phyloP scores from a whole-genome alignment of 352 stramenopile species.

The Blastocystis sp. region DNA sequence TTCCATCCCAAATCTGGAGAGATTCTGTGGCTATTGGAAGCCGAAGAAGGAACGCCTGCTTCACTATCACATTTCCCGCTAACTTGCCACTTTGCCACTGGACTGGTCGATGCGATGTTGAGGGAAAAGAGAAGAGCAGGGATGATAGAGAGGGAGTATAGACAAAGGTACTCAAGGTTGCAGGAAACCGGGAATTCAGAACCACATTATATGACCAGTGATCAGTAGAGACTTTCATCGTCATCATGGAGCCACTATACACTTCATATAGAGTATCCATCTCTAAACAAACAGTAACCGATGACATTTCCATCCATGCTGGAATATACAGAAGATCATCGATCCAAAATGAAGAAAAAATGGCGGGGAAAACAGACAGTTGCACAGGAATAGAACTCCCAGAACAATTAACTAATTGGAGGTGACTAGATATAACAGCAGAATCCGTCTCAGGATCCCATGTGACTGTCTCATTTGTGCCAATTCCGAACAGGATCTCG shows the following conservation, averaged over 20 bases:
- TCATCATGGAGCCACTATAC: background rate
- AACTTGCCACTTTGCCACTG: background rate
- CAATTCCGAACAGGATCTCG: slow-evolving; percentile 10
- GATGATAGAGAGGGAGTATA: background rate
- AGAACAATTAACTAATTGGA: background rate
- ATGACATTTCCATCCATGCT: background rate
- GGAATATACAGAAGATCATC: background rate
- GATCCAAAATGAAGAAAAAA: background rate
- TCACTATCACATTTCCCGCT: background rate
- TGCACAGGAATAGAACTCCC: background rate
- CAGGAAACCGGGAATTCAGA: background rate
- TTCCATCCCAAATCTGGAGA: background rate
- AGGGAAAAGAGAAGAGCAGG: background rate
- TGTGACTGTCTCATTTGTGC: background rate
- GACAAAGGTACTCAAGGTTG: background rate
- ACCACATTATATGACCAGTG: background rate
- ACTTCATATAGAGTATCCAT: background rate
- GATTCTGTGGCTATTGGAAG: background rate
- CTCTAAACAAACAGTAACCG: background rate
- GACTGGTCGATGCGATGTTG: background rate
- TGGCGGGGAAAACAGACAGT: background rate
- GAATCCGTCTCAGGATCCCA: background rate
- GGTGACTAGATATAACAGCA: background rate
- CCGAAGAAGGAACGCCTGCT: background rate
- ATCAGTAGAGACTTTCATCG: background rate